phyloP scores from a whole-genome alignment of 225 moss, liverwort and hornwort species.

The Polytrichum formosum region DNA sequence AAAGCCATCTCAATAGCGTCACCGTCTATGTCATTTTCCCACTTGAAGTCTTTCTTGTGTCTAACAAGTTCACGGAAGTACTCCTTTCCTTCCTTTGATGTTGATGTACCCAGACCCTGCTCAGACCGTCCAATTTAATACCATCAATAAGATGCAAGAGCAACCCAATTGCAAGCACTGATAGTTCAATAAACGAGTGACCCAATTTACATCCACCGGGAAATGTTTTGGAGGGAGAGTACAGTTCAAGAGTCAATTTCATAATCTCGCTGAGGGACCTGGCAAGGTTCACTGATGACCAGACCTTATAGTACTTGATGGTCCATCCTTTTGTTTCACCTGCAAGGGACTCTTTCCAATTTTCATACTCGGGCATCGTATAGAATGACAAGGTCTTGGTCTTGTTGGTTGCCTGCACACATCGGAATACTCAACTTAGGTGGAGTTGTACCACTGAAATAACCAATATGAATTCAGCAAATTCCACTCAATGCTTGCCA shows the following conservation, averaged over 20 bases:
- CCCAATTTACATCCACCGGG: too few species aligned
- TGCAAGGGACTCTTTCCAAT: slow-evolving; percentile 73
- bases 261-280: too few species aligned
- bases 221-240: too few species aligned
- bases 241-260: too few species aligned
- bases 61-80: slow-evolving; percentile 77
- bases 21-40: slow-evolving; percentile 77
- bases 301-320: slow-evolving; percentile 99
- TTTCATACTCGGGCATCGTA: slow-evolving; percentile 93
- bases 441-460: too few species aligned
- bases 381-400: slow-evolving; percentile 73
- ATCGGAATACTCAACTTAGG: neutral
- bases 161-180: too few species aligned
- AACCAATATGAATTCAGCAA: too few species aligned
- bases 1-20: slow-evolving; percentile 99
- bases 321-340: slow-evolving; percentile 90
- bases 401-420: slow-evolving; percentile 67
- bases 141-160: too few species aligned
- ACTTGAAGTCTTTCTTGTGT: slow-evolving; percentile 85
- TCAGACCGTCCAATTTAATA: neutral
- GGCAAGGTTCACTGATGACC: slow-evolving; percentile 3
- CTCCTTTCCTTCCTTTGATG: slow-evolving; percentile 92
- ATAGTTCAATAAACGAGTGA: too few species aligned
- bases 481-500: too few species aligned
- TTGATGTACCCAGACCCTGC: slow-evolving; percentile 93